Percentiles rank a stretch among this genome's conserved stretches.
Evolutionary conservation across 2,329 filamentous ascomycete genomes (phyloP).

Genomic region (Colletotrichum lini): DNA sequence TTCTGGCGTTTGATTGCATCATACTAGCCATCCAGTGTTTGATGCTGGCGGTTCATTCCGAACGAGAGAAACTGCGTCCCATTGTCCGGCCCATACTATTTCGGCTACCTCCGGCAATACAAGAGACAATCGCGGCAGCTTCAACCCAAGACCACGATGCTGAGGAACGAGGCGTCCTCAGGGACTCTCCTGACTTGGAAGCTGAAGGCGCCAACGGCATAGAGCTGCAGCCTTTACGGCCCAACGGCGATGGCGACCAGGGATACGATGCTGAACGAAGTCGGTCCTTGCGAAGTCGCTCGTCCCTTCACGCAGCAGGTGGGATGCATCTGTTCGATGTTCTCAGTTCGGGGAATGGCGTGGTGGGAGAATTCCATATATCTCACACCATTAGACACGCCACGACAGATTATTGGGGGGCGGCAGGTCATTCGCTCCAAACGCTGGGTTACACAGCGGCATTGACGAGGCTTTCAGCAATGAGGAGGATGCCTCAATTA

Average conservation of each 20-base stretch:
- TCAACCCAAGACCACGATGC: conserved; percentile 66
- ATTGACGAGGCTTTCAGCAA: conserved; percentile 56
- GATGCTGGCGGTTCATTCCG: conserved; percentile 75
- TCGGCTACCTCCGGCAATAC: conserved; percentile 28
- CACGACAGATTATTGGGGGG: conserved; percentile 61
- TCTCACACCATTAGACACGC: conserved; percentile 64
- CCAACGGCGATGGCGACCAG: conserved; percentile 24
- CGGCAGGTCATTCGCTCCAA: conserved; percentile 66
- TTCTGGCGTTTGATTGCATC: conserved; percentile 69
- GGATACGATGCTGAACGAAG: conserved; percentile 38
- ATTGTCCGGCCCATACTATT: conserved; percentile 42
- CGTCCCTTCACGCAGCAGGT: conserved; percentile 21
- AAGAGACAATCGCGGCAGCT: conserved; percentile 15
- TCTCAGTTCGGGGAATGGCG: conserved; percentile 68
- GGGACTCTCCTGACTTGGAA: conserved; percentile 54
- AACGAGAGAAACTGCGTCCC: conserved; percentile 70
- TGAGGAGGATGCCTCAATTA: conserved; percentile 38
- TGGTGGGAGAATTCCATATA: conserved; percentile 69
- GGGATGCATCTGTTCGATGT: conserved; percentile 61
- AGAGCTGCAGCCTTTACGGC: conserved; percentile 58
- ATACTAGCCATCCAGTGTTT: conserved; percentile 72
- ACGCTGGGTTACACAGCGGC: conserved; percentile 69
- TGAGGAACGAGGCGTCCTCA: conserved; percentile 68
- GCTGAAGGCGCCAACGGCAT: conserved; percentile 59
- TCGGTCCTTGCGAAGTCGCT: conserved; percentile 44